Percentiles rank a stretch among this genome's conserved stretches.
phyloP scores from a whole-genome alignment of 148 eudicot species.

The Rhododendron molle region DNA sequence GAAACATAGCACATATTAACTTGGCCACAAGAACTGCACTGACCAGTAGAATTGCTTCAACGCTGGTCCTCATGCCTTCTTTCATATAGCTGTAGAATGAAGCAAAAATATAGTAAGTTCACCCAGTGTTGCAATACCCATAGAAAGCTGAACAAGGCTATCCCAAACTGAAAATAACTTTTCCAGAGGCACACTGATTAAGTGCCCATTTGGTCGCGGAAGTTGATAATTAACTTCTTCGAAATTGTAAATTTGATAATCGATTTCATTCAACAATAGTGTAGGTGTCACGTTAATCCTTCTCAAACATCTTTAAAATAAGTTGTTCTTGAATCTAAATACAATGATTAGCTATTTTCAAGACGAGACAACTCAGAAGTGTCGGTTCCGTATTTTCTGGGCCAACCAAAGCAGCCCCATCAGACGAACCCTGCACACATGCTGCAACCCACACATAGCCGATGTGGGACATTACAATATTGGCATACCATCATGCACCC shows the following conservation, averaged over 20 bases:
- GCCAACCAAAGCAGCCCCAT: neutral
- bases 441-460: neutral
- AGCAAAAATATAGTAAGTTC: neutral
- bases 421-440: too few relatives aligned
- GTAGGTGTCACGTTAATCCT: neutral
- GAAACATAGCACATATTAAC: neutral
- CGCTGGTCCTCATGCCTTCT: slow-evolving; percentile 99
- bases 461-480: neutral
- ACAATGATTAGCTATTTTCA: neutral
- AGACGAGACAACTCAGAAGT: neutral
- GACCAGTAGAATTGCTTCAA: slow-evolving; percentile 88
- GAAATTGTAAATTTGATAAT: neutral
- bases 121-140: neutral
- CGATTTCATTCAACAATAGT: neutral
- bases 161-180: neutral
- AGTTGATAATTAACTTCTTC: neutral
- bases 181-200: neutral
- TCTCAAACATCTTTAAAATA: neutral
- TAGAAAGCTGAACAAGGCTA: neutral
- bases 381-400: neutral
- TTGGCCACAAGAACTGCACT: neutral
- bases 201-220: neutral
- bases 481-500: neutral
- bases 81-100: slow-evolving; percentile 55
- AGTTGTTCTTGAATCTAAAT: neutral